Base-by-base conservation (phyloP, 805 yeast genomes). In the Cyberlindnera euphorbiae region DNA sequence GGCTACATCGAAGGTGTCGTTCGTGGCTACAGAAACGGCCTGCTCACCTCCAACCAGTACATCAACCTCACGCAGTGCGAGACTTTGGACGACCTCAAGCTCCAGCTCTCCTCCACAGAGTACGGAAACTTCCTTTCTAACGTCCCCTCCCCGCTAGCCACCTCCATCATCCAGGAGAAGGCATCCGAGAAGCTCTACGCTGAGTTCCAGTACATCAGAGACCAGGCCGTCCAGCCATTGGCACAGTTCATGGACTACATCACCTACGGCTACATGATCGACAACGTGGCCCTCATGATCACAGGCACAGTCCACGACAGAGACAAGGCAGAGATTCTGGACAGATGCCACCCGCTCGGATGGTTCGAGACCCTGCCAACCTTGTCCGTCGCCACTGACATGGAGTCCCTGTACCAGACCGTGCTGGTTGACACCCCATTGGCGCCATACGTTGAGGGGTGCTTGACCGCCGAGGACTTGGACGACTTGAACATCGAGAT, bases 331-430 rank as follows among this genome's bases (percentile, higher is more conserved):
- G 98, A 93, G 55, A 82, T 94, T 35, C 71, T 93, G 53, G 78
- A 79, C 41, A 79, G 96, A 58, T 88, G 96, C 59, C 95, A 93
- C 59, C 98, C 98, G 0, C 70, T 93, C 50, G 99, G 99, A 30
- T 89, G 97, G 96, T 93, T 93, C 55, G 98, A 93, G 51, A 90
- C 97, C 7, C 75, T 93, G 49, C 98, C 98, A 24, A 90, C 97
- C 0, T 71, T 93, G 40, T 77, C 93, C 12, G 93, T 90, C 33
- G 97, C 97, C 32, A 87, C 96, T 2, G 97, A 90, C 61, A 77
- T 90, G 39, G 96, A 88, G 52, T 78, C 93, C n/a, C 71, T 93
- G 52, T 93, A 90, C 65, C 82, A 82, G 53, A 84, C 94, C 1
- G 98, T 93, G 11, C 69, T 93, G 41, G 82, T 93, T 37, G 99